phyloP scores from a whole-genome alignment of 164 flowering plant species.

The Amborella trichopoda region DNA sequence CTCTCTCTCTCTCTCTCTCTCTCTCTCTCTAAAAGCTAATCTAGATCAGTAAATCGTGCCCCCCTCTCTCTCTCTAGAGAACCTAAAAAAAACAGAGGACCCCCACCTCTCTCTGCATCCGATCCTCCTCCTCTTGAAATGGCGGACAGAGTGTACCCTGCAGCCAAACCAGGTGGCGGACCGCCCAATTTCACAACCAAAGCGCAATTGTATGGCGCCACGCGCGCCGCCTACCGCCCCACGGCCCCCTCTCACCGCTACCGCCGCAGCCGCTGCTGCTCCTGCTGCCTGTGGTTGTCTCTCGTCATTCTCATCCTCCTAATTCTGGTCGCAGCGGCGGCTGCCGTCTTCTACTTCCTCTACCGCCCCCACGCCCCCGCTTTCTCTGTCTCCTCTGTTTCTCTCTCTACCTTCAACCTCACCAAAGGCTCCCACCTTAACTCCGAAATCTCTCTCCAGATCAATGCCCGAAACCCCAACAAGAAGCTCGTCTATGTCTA shows the following conservation, averaged over 20 bases:
- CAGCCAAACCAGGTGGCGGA: not conserved
- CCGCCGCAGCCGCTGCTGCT: constrained; percentile 25
- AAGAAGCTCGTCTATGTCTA: not conserved
- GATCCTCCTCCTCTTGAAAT: not conserved
- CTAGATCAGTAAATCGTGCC: too few relatives aligned
- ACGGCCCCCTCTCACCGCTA: constrained; percentile 11
- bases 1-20: too few relatives aligned
- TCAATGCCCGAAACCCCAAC: constrained; percentile 17
- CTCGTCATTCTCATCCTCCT: constrained; percentile 19
- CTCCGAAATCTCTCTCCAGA: constrained; percentile 33
- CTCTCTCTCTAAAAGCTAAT: too few relatives aligned
- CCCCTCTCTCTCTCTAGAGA: too few relatives aligned
- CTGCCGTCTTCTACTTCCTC: constrained; percentile 33
- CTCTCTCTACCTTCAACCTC: constrained; percentile 35
- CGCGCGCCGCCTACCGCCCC: constrained; percentile 25
- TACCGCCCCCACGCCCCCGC: constrained; percentile 51
- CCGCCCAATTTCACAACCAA: constrained; percentile 11
- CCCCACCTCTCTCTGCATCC: not conserved
- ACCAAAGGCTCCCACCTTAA: constrained; percentile 23
- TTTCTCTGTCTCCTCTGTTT: constrained; percentile 37
- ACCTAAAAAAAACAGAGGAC: too few relatives aligned
- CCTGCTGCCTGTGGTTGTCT: constrained; percentile 30
- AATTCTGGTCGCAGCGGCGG: constrained; percentile 37
- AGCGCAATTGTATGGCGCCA: constrained; percentile 12
- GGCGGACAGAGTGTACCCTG: not conserved